Evolutionary conservation across 148 eudicot genomes (phyloP), one percentile per base, ranked within the genome.

Genomic region (Chenopodium quinoa): DNA sequence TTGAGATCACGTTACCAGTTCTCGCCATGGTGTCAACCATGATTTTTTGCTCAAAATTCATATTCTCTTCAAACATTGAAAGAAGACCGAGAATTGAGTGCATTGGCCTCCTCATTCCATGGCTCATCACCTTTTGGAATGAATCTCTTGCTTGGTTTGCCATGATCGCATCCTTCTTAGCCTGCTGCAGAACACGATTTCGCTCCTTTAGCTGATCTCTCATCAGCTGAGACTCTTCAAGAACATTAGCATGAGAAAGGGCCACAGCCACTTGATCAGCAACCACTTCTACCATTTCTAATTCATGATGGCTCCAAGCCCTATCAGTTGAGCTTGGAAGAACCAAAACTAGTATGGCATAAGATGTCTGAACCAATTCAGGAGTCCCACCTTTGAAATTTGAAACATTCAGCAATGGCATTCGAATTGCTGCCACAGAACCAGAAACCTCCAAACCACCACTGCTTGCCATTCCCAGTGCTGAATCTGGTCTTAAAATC

Each of bases 181-280:
- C 97, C 75, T 86, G 91, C 67, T 93, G 92, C 71, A 95, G 83
- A 22, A 88, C 86, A 7, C 89, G 90, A 77, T 95, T 95, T 77
- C 90, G 93, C 77, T 89, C 90, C 58, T 60, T 92, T 2, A 95
- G 85, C 79, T 87, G 86, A 22, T 95, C 93, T 80, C 91, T 87
- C 92, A 95, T 91, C 31, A 76, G 75, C 78, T 89, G 94, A 22
- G 98, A 93, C 76, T 95, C 98, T 84, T 93, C 97, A 23, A 95
- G 91, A 46, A 95, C 91, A 31, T 93, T 87, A 71, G 98, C 98
- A 69, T 95, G 98, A n/a, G 97, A 95, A 71, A 95, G 87, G 12
- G 98, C 98, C 83, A 93, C 97, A 2, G 97, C 97, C 23, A 95
- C 98, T 82, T 95, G 98, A 83, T 93, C 98, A 5, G 98, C 98